phyloP scores from a whole-genome alignment of 2,329 filamentous ascomycete species.

The Hymenoscyphus linearis region DNA sequence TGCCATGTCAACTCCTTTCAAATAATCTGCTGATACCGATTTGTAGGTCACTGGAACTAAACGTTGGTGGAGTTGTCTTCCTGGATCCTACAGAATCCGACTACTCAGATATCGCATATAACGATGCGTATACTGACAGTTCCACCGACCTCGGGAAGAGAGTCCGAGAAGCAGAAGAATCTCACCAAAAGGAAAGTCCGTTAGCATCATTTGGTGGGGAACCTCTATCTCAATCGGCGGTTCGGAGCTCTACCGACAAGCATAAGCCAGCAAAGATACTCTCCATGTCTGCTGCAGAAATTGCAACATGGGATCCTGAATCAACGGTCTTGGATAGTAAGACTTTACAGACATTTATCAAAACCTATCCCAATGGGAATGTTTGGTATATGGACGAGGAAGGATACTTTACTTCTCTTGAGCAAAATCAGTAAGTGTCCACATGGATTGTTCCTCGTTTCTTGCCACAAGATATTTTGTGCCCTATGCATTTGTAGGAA shows the following conservation, averaged over 20 bases:
- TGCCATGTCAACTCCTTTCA: neutral
- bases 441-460: neutral
- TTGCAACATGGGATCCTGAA: conserved; percentile 18
- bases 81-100: conserved; percentile 24
- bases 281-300: conserved; percentile 22
- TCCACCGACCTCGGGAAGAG: conserved; percentile 13
- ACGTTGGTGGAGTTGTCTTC: conserved; percentile 27
- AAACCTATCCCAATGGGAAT: conserved; percentile 29
- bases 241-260: conserved; percentile 18
- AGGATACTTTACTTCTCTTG: conserved; percentile 28
- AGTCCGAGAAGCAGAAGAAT: conserved; percentile 8
- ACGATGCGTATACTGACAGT: conserved; percentile 11
- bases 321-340: conserved; percentile 22
- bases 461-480: neutral
- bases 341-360: conserved; percentile 23
- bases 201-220: conserved; percentile 6
- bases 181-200: conserved; percentile 1
- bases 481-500: neutral
- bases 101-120: conserved; percentile 15
- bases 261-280: conserved; percentile 25
- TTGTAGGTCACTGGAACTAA: conserved; percentile 23
- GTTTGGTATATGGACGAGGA: conserved; percentile 30
- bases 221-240: conserved; percentile 13
- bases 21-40: neutral
- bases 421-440: conserved; percentile 18